A percentile compares a stretch with the other conserved stretches of the same genome.
These are phyloP conservation scores for Bullera alba DNA, from an alignment of 768 basidiomycete genomes.

Conservation along the genomic window DNA sequence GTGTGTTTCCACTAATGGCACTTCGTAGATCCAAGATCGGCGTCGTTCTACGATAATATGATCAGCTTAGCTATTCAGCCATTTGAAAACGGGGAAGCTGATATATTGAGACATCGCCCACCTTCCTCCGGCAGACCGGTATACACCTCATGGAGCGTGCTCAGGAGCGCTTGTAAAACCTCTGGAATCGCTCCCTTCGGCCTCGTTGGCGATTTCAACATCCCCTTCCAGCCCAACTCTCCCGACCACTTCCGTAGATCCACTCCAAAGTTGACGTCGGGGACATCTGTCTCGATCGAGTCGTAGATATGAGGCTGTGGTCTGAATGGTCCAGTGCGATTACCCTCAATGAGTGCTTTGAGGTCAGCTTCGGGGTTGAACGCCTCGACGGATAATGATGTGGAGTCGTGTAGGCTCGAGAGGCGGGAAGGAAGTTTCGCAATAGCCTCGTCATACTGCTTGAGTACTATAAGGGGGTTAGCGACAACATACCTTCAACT, in stretches of 20 bases:
- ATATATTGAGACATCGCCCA: constrained; percentile 45
- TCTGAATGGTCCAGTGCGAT: constrained; percentile 87
- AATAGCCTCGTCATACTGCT: constrained; percentile 79
- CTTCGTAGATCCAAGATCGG: constrained; percentile 89
- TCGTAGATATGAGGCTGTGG: constrained; percentile 73
- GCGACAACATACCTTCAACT: neutral
- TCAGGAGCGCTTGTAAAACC: constrained; percentile 63
- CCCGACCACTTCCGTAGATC: constrained; percentile 81
- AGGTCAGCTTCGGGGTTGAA: constrained; percentile 75
- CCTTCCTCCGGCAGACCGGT: constrained; percentile 59
- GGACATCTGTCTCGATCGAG: constrained; percentile 61
- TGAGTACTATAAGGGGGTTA: constrained; percentile 54
- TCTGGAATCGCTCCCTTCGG: constrained; percentile 58
- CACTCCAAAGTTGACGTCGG: constrained; percentile 83
- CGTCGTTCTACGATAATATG: constrained; percentile 59
- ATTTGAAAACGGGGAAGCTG: neutral
- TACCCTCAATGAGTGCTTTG: constrained; percentile 75
- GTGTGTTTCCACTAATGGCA: constrained; percentile 70
- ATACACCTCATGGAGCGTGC: constrained; percentile 61
- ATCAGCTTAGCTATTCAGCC: neutral
- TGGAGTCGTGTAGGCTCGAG: constrained; percentile 60
- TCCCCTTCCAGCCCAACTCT: constrained; percentile 62
- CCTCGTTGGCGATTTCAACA: constrained; percentile 49
- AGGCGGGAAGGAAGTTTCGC: constrained; percentile 64
- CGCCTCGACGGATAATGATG: constrained; percentile 67